Conservation (phyloP, 2,329 filamentous ascomycete genomes). For the Ceratocystiopsis sp. region DNA sequence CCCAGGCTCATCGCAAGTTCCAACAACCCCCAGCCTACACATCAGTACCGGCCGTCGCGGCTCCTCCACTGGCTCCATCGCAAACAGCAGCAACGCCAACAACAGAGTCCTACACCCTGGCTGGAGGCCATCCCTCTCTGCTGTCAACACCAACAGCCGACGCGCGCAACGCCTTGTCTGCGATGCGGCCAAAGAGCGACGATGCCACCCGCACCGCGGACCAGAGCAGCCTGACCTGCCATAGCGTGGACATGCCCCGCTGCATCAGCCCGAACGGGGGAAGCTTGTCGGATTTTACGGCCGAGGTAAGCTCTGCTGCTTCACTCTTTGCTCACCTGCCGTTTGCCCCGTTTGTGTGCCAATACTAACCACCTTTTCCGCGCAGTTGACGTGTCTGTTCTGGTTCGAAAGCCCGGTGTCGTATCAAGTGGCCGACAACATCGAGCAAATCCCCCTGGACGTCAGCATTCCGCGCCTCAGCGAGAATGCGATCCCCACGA, state of each 20-base stretch:
- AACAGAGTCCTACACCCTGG: too few relatives aligned
- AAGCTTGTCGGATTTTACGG: slow-evolving; percentile 66
- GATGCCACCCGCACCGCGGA: too few relatives aligned
- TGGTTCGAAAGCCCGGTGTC: slow-evolving; percentile 90
- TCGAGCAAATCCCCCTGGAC: slow-evolving; percentile 24
- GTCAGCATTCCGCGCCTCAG: slow-evolving; percentile 36
- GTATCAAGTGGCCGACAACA: slow-evolving; percentile 55
- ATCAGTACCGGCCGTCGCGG: too few relatives aligned
- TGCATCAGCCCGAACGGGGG: slow-evolving; percentile 62
- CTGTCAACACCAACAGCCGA: slow-evolving; percentile 24
- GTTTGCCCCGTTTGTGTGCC: background rate
- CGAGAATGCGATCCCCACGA: slow-evolving; percentile 56
- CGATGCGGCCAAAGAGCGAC: too few relatives aligned
- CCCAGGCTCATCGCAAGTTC: too few relatives aligned
- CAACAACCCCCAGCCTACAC: too few relatives aligned
- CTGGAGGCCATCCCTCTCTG: slow-evolving; percentile 4
- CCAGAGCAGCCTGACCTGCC: slow-evolving; percentile 23
- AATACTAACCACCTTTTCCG: background rate
- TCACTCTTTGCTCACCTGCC: background rate
- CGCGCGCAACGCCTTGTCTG: slow-evolving; percentile 13
- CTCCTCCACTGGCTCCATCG: background rate
- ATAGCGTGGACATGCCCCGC: slow-evolving; percentile 53
- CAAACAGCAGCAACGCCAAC: background rate
- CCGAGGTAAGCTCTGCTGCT: slow-evolving; percentile 41
- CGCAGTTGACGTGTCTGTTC: slow-evolving; percentile 82